Percentiles rank a stretch among this genome's conserved stretches.
These are phyloP conservation scores for Leptosphaerulina australis DNA, from an alignment of 2,329 filamentous ascomycete species.

Conservation along the genomic window DNA sequence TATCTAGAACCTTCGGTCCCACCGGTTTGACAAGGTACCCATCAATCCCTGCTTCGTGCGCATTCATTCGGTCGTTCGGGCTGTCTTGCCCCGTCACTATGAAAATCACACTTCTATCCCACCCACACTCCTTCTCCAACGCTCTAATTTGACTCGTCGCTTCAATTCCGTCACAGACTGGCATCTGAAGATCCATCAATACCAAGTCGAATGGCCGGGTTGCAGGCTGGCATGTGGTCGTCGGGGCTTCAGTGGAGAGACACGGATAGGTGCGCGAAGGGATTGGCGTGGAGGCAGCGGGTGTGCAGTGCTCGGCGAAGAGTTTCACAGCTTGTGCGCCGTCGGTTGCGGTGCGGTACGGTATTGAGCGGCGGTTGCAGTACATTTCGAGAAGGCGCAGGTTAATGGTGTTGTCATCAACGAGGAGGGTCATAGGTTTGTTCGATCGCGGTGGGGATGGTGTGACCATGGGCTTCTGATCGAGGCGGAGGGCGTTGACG, in stretches of 20 bases:
- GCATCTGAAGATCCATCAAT: constrained; percentile 54
- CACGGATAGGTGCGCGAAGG: neutral
- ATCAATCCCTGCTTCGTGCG: constrained; percentile 38
- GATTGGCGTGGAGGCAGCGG: neutral
- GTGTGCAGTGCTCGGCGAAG: constrained; percentile 28
- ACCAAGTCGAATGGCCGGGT: constrained; percentile 40
- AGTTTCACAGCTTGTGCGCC: constrained; percentile 50
- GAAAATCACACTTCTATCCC: constrained; percentile 36
- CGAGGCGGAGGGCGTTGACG: constrained; percentile 15
- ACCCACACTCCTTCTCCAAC: constrained; percentile 36
- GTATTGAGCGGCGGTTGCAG: constrained; percentile 50
- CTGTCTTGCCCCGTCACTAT: constrained; percentile 47
- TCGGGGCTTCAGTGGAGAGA: neutral
- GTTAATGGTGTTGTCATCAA: constrained; percentile 56
- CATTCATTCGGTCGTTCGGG: constrained; percentile 28
- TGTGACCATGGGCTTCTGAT: neutral
- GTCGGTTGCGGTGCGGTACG: constrained; percentile 49
- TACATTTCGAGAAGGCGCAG: constrained; percentile 56
- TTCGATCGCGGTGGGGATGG: neutral
- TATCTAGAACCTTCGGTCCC: constrained; percentile 37
- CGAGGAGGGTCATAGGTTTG: constrained; percentile 46
- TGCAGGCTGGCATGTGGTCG: neutral
- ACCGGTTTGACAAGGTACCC: constrained; percentile 44
- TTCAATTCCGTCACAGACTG: constrained; percentile 47
- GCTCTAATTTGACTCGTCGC: constrained; percentile 45